Base-by-base conservation (phyloP, 192 early-diverging fungal genomes). In the Helicostylum pulchrum region DNA sequence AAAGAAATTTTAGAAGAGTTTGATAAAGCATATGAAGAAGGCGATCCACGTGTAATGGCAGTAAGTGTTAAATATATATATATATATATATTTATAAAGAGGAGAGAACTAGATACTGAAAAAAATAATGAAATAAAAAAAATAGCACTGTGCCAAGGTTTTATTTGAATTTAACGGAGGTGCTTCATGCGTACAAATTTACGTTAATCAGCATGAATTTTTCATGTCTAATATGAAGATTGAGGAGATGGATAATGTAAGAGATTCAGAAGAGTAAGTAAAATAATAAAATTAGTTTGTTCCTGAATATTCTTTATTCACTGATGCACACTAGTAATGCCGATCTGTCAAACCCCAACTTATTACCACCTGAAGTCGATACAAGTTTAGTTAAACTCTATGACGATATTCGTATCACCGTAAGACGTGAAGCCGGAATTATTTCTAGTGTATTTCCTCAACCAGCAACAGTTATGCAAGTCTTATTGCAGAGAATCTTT, bases 121-220 rank as follows among this genome's bases (percentile, higher is more conserved):
- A 19, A 48, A 19, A 12, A 48, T 9, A 48, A n/a, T 8, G 45
- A n/a, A 51, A 32, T 31, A 45, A 1, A 32, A 48, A 48, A 17
- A 12, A 48, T 48, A 95, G 93, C 87, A 85, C 21, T 89, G 87
- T 60, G 96, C 97, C 47, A 88, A 86, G 65, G 84, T 90, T 2
- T 77, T 99, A 53, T 81, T 90, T 49, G 93, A 96, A 44, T 96
- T 99, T 73, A 99, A 99, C 61, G 95, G 97, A 30, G 95, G 97
- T 34, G 87, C 87, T 59, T 96, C 94, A 0, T 94, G 92, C 65
- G 83, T 98, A 21, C 92, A 95, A 67, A 90, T 88, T 26, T 99
- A 96, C 67, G 91, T 99, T 47, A 96, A 96, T 76, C 97, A 98
- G 70, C 95, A 99, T 64, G 90, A 92, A 62, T 96, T 99, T 64